Evolutionary conservation across 495 filamentous ascomycete species (phyloP), one percentile per base, ranked within the genome.

Genomic region (Aspergillus steynii): DNA sequence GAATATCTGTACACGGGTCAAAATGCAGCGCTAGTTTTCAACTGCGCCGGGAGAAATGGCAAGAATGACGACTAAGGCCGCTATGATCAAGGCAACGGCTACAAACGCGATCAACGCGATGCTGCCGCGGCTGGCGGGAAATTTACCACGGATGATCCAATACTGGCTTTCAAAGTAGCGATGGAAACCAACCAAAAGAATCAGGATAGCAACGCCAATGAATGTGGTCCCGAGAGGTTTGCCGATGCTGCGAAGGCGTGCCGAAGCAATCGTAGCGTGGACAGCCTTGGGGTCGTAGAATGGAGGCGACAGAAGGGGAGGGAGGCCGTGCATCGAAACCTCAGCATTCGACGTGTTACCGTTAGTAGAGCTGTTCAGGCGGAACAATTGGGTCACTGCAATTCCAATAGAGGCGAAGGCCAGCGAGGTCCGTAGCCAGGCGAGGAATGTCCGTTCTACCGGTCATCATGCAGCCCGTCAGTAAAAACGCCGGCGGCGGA

Each of bases 331-430:
- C 12, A 57, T 53, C n/a, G 61, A 37, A 29, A 55, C 34, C 10
- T 61, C 52, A 15, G 47, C 48, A 14, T 61, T 49, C 15, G 53
- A 48, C 15, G 63, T 45, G 51, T 60, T 55, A 45, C 52, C 51
- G 1, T 50, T 49, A 8, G 63, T 60, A 34, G 87, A 80, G 28
- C 84, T 90, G 80, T 96, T 97, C 51, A 98, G 86, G 29, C 95
- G 89, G 77, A 99, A 98, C 53, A 99, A 85, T 74, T 99, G 95
- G 1, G 96, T 97, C 53, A 99, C 86, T 55, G 94, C 95, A 61
- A 99, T 93, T 58, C 95, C 95, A 67, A 99, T 99, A 53, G 88
- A 92, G 45, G 95, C 96, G 71, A 99, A 99, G 52, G 94, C 92
- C 49, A 99, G 83, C 26, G 93, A 97, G 20, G 95, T 99, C 50